phyloP scores from a whole-genome alignment of 352 stramenopile species.

The Phytophthora multivora region DNA sequence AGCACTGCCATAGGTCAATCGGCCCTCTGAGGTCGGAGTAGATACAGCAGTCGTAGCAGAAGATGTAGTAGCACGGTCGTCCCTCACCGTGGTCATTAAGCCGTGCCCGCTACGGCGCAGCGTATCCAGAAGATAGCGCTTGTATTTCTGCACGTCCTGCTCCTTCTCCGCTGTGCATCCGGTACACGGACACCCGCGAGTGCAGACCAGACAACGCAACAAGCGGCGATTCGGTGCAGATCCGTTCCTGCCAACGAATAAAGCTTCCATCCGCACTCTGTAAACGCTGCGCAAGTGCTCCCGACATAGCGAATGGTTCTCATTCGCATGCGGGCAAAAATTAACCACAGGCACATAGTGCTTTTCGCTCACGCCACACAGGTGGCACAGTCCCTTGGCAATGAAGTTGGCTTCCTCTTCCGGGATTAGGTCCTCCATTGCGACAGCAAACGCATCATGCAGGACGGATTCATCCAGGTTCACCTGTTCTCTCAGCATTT shows the following conservation, averaged over 20 bases:
- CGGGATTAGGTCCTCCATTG: conserved; percentile 60
- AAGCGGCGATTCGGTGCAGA: conserved; percentile 66
- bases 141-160: conserved; percentile 43
- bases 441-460: conserved; percentile 45
- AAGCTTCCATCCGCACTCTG: conserved; percentile 69
- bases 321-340: conserved; percentile 72
- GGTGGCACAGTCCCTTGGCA: conserved; percentile 68
- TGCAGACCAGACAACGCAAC: conserved; percentile 69
- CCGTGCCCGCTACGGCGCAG: conserved; percentile 32
- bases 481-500: conserved; percentile 40
- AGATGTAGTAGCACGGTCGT: not conserved
- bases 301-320: conserved; percentile 71
- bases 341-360: conserved; percentile 73
- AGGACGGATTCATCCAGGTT: conserved; percentile 50
- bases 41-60: not conserved
- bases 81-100: conserved; percentile 3
- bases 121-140: conserved; percentile 41
- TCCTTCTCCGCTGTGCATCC: conserved; percentile 45
- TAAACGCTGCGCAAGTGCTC: conserved; percentile 78
- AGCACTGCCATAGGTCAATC: conserved; percentile 10
- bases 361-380: conserved; percentile 56
- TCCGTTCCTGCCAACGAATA: conserved; percentile 76
- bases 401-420: conserved; percentile 78
- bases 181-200: conserved; percentile 60
- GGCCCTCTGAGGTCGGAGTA: not conserved